A percentile compares a stretch with the other conserved stretches of the same genome.
Evolutionary conservation across 148 eudicot species (phyloP).

Genomic region (Cornus florida): DNA sequence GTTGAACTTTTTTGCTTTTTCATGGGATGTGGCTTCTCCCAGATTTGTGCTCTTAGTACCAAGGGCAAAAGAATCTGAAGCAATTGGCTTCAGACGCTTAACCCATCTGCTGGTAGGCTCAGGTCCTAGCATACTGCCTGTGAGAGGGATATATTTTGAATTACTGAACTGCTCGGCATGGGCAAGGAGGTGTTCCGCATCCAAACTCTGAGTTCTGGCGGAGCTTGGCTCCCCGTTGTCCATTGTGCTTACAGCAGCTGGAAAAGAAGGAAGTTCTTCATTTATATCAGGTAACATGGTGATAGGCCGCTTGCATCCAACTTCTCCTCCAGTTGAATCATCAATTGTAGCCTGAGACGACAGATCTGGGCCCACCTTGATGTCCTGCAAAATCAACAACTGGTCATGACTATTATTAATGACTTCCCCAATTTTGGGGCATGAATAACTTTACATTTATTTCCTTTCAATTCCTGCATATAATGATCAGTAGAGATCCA

Average conservation of each 20-base stretch:
- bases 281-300: conserved; percentile 47
- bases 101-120: conserved; percentile 68
- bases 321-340: conserved; percentile 32
- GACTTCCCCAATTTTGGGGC: background rate
- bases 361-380: conserved; percentile 16
- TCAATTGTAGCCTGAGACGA: conserved; percentile 10
- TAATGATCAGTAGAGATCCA: background rate
- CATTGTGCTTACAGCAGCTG: conserved; percentile 38
- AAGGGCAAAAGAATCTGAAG: conserved; percentile 35
- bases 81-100: conserved; percentile 65
- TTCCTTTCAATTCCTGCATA: background rate
- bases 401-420: background rate
- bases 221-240: conserved; percentile 50
- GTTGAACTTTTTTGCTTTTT: conserved; percentile 35
- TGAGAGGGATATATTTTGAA: conserved; percentile 15
- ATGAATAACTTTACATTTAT: background rate
- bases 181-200: conserved; percentile 50
- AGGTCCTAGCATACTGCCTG: conserved; percentile 10
- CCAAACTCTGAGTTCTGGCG: conserved; percentile 77
- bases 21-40: conserved; percentile 42
- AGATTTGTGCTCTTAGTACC: conserved; percentile 48
- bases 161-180: conserved; percentile 32
- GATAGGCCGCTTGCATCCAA: conserved; percentile 23
- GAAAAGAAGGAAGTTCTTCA: conserved; percentile 41
- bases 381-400: conserved; percentile 25